A percentile compares a stretch with the other conserved stretches of the same genome.
These are phyloP conservation scores for Chlamydomonas sphaeroides DNA, from an alignment of 139 green algal species.

Conservation along the genomic window DNA sequence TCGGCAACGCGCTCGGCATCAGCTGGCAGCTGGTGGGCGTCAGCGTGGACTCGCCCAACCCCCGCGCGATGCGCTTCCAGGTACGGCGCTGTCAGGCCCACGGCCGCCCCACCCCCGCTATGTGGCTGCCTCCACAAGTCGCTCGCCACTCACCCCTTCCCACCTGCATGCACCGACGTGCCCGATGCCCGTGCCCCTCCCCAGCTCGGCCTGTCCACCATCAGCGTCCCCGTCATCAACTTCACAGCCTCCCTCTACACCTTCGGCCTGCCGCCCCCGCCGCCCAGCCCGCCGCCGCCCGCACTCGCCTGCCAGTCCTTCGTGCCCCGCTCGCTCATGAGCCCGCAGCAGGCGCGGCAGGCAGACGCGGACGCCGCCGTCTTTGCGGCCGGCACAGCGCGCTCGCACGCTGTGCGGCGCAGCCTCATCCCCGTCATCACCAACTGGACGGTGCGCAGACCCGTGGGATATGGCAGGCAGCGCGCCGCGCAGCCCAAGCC, in stretches of 20 bases:
- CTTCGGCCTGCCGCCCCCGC: neutral
- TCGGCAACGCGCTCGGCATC: neutral
- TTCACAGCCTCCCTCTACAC: neutral
- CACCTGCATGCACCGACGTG: too few species aligned
- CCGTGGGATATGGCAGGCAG: neutral
- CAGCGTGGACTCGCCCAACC: too few species aligned
- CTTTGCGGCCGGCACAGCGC: too few species aligned
- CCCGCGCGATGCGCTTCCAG: neutral
- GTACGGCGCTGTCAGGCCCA: neutral
- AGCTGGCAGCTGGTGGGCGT: neutral
- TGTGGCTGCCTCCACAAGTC: too few species aligned
- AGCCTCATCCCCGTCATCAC: neutral
- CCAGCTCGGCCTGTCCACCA: too few species aligned
- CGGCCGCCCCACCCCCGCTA: too few species aligned
- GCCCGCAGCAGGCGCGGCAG: too few species aligned
- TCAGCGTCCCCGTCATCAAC: neutral
- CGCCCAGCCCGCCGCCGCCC: neutral
- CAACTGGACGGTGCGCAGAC: neutral
- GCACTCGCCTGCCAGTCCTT: neutral
- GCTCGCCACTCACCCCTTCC: too few species aligned
- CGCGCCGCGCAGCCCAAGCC: too few species aligned
- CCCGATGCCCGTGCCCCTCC: too few species aligned
- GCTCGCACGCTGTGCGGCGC: neutral
- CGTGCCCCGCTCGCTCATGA: too few species aligned
- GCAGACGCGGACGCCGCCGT: too few species aligned